Evolutionary conservation across 2,329 filamentous ascomycete genomes (phyloP).

Genomic region (Cercospora sojina): DNA sequence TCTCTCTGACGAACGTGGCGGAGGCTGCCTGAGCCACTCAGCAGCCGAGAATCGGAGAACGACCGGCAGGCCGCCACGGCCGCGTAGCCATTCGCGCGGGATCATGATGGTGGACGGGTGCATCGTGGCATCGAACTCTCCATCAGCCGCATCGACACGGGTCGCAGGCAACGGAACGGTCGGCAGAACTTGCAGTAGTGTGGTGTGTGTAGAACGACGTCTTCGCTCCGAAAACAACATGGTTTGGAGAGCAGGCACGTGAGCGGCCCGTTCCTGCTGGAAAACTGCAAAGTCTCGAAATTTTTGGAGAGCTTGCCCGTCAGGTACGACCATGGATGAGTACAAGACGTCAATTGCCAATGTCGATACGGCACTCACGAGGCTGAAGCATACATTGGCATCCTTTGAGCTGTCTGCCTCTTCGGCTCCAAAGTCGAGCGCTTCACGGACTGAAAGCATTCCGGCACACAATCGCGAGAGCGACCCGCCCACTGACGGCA

Average conservation of each 20-base stretch:
- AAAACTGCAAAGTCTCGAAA: conserved; percentile 6
- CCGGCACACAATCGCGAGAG: not conserved
- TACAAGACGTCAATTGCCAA: conserved; percentile 34
- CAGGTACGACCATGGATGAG: conserved; percentile 29
- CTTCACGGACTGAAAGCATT: not conserved
- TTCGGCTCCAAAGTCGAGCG: conserved; percentile 9
- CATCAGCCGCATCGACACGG: conserved; percentile 15
- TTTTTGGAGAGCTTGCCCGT: conserved; percentile 2
- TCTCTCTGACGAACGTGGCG: not conserved
- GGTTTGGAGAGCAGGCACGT: conserved; percentile 1
- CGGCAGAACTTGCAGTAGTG: conserved; percentile 2
- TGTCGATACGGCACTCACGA: conserved; percentile 34
- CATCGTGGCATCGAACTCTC: conserved; percentile 18
- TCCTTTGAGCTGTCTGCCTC: conserved; percentile 32
- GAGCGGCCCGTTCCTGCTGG: conserved; percentile 1
- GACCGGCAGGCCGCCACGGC: not conserved
- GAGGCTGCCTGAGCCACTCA: not conserved
- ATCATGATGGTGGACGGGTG: conserved; percentile 3
- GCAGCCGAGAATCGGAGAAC: not conserved
- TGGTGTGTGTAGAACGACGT: not conserved
- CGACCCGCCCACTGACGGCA: not conserved
- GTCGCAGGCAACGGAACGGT: not conserved
- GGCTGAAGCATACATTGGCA: conserved; percentile 35
- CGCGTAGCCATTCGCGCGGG: not conserved
- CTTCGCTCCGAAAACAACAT: not conserved